A percentile compares a stretch with the other conserved stretches of the same genome.
These are phyloP conservation scores for Babesia caballi DNA, from an alignment of 169 alveolate genomes.

Conservation along the genomic window DNA sequence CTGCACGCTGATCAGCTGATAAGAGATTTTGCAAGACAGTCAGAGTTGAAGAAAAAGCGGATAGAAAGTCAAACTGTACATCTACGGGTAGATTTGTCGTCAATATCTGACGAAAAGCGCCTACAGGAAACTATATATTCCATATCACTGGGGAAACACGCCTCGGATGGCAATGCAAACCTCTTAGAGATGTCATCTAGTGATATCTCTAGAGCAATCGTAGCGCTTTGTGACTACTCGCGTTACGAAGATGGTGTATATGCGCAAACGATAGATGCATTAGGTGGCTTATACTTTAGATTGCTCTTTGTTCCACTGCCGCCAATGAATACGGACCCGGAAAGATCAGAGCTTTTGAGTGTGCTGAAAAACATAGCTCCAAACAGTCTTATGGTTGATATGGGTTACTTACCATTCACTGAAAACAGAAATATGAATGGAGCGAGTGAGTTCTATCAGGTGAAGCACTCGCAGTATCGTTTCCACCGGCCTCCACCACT, in stretches of 20 bases:
- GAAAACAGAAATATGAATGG: not conserved
- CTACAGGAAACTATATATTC: not conserved
- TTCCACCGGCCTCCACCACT: slow-evolving; percentile 13
- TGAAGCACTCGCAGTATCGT: not conserved
- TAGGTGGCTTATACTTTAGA: slow-evolving; percentile 16
- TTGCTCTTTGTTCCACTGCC: not conserved
- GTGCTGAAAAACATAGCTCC: not conserved
- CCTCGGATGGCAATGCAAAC: too few species aligned
- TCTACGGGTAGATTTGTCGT: too few species aligned
- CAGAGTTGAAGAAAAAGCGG: too few species aligned
- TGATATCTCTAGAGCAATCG: slow-evolving; percentile 11
- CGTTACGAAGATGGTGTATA: not conserved
- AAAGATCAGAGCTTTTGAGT: not conserved
- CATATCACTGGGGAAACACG: slow-evolving; percentile 2
- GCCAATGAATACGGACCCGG: not conserved
- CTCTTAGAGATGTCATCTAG: not conserved
- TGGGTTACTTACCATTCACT: not conserved
- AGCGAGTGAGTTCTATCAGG: not conserved
- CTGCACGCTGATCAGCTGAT: not conserved
- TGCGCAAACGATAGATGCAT: not conserved
- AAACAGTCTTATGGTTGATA: slow-evolving; percentile 7
- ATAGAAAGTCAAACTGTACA: too few species aligned
- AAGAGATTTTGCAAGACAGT: not conserved
- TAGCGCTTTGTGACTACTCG: slow-evolving; percentile 4
- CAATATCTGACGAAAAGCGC: not conserved